phyloP scores from a whole-genome alignment of 1,284 basidiomycete genomes.

The Malassezia equina region DNA sequence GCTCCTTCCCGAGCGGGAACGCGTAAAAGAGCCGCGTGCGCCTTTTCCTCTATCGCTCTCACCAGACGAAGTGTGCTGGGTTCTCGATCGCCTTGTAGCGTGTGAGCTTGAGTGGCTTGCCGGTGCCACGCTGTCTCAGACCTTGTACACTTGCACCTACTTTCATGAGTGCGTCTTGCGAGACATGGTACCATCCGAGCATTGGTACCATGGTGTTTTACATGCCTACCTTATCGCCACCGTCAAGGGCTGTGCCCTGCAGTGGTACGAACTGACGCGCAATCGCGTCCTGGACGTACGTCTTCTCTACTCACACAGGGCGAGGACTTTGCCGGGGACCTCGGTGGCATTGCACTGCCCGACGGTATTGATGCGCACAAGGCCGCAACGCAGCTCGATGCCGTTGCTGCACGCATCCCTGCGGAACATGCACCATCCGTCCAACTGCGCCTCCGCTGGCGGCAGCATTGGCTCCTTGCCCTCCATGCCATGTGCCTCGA shows the following conservation, averaged over 20 bases:
- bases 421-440: background rate
- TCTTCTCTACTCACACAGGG: background rate
- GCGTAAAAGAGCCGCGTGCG: background rate
- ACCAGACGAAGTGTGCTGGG: constrained; percentile 7
- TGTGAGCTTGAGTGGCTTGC: constrained; percentile 13
- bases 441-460: background rate
- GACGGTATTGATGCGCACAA: background rate
- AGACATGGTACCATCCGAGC: background rate
- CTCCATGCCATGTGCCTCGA: background rate
- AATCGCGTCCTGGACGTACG: constrained; percentile 8
- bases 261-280: constrained; percentile 12
- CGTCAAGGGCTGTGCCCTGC: constrained; percentile 6
- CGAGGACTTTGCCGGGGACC: constrained; percentile 16
- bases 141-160: constrained; percentile 12
- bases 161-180: constrained; percentile 1
- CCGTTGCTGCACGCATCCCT: background rate
- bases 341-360: constrained; percentile 1
- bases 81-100: constrained; percentile 11
- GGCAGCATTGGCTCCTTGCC: constrained; percentile 7
- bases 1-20: background rate
- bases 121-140: constrained; percentile 11
- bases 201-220: constrained; percentile 1
- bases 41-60: background rate
- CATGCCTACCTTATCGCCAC: constrained; percentile 4
- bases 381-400: background rate